A percentile compares a stretch with the other conserved stretches of the same genome.
Conservation (phyloP, 108 stramenopile genomes). For the Asterionellopsis glacialis region DNA sequence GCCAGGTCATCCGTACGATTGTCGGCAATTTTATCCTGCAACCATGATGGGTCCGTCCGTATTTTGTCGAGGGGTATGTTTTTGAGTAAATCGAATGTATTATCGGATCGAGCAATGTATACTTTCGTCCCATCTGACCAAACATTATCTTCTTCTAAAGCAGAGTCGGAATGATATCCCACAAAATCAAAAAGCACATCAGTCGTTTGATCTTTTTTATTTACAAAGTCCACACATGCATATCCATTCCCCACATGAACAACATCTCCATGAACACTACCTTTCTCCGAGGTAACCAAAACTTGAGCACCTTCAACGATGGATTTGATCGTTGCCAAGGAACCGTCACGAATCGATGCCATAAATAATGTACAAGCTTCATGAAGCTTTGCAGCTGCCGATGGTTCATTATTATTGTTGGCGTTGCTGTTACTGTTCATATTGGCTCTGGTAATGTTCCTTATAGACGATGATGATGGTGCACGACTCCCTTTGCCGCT, state of each 20-base stretch:
- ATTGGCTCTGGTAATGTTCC: background rate
- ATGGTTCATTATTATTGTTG: background rate
- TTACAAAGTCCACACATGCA: slow-evolving; percentile 38
- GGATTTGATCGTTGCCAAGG: slow-evolving; percentile 23
- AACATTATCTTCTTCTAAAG: slow-evolving; percentile 36
- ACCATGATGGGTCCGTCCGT: slow-evolving; percentile 57
- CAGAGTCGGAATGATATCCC: slow-evolving; percentile 14
- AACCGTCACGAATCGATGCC: slow-evolving; percentile 25
- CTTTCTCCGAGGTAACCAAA: slow-evolving; percentile 17
- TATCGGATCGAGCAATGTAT: slow-evolving; percentile 39
- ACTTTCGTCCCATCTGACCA: slow-evolving; percentile 49
- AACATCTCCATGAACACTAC: slow-evolving; percentile 16
- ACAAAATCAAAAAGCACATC: slow-evolving; percentile 41
- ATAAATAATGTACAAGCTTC: slow-evolving; percentile 25
- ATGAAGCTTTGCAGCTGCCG: slow-evolving; percentile 34
- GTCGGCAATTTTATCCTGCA: slow-evolving; percentile 38
- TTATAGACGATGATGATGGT: background rate
- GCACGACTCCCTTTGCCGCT: slow-evolving; percentile 33
- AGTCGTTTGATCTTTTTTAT: slow-evolving; percentile 19
- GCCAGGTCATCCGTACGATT: slow-evolving; percentile 64
- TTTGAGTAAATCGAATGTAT: slow-evolving; percentile 40
- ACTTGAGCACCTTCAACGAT: slow-evolving; percentile 40
- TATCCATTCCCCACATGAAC: slow-evolving; percentile 28
- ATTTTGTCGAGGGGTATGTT: slow-evolving; percentile 35
- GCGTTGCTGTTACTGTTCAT: background rate